Base-by-base conservation (phyloP, 192 early-diverging fungal genomes). In the Spinellus fusiger region DNA sequence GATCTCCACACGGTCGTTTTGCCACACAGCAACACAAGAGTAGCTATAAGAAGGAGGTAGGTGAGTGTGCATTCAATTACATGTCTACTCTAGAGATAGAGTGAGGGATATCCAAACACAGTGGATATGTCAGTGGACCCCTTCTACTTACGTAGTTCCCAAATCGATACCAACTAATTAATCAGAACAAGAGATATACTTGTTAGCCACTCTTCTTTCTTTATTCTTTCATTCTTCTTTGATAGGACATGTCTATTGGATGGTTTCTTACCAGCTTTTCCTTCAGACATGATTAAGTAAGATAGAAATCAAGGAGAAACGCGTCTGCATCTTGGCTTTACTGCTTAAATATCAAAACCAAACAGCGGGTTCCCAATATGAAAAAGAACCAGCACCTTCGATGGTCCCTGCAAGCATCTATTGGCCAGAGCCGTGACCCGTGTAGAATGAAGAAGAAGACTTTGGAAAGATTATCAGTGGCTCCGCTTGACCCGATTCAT, bases 21-120 rank as follows among this genome's bases (percentile, higher is more conserved):
- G 79, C 79, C 79, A 81, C 15, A 89, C 87, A 80, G 81, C 89
- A 65, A 92, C 88, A 72, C 88, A 92, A 67, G 91, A 93, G 86
- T 98, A 98, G 71, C 92, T 98, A 64, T 93, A 91, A 74, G 92
- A 91, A 79, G 93, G 20, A 55, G 33, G 46, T 44, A 26, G 46
- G 20, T 34, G 32, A 9, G 93, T 95, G 80, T 92, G 89, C 66
- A 92, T 37, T 37, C 13, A 13, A n/a, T 44, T 44, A 18, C 10
- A n/a, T 44, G 4, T 44, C 13, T 12, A 18, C 4, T 3, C 18
- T 44, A 44, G 13, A 12, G 40, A 44, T 37, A 18, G 90, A 72
- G 93, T 93, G 75, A n/a, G n/a, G n/a, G n/a, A n/a, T 94, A 34
- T 32, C n/a, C 44, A 26, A 51, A 34, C 20, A 61, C n/a, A 31